phyloP scores from a whole-genome alignment of 1,139 yeast species.

The Nakaseomyces glabratus region DNA sequence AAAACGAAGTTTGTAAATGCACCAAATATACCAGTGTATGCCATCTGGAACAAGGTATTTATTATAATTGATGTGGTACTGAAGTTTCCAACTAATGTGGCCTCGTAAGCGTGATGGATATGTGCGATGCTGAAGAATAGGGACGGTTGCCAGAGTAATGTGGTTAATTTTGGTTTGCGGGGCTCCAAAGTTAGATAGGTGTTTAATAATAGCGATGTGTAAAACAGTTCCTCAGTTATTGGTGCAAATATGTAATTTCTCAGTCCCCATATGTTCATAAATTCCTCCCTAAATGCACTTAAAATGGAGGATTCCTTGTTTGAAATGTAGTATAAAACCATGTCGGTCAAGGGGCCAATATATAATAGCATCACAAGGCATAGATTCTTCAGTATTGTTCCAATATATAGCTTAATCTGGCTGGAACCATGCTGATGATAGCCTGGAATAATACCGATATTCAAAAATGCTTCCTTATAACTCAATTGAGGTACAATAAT shows the following conservation, averaged over 20 bases:
- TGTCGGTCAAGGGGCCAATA: constrained; percentile 49
- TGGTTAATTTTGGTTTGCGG: constrained; percentile 17
- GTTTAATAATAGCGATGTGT: constrained; percentile 51
- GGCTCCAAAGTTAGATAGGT: constrained; percentile 32
- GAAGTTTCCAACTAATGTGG: constrained; percentile 32
- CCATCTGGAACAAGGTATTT: constrained; percentile 47
- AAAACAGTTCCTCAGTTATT: constrained; percentile 75
- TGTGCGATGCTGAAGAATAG: constrained; percentile 86
- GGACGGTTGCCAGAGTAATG: constrained; percentile 45
- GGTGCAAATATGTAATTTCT: constrained; percentile 77
- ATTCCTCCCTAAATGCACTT: constrained; percentile 25
- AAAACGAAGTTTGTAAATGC: constrained; percentile 57
- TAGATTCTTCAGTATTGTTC: constrained; percentile 28
- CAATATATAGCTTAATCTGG: constrained; percentile 9
- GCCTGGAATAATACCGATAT: constrained; percentile 30
- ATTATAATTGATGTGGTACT: constrained; percentile 33
- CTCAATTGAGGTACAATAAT: constrained; percentile 3
- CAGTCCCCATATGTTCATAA: constrained; percentile 41
- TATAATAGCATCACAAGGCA: constrained; percentile 40
- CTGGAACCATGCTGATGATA: constrained; percentile 13
- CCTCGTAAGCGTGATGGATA: constrained; percentile 68
- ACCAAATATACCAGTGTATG: constrained; percentile 77
- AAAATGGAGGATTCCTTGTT: constrained; percentile 17
- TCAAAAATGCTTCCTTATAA: constrained; percentile 12
- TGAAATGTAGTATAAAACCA: constrained; percentile 26